Conservation (phyloP, 768 basidiomycete genomes). For the Guyanaporus albipodus region DNA sequence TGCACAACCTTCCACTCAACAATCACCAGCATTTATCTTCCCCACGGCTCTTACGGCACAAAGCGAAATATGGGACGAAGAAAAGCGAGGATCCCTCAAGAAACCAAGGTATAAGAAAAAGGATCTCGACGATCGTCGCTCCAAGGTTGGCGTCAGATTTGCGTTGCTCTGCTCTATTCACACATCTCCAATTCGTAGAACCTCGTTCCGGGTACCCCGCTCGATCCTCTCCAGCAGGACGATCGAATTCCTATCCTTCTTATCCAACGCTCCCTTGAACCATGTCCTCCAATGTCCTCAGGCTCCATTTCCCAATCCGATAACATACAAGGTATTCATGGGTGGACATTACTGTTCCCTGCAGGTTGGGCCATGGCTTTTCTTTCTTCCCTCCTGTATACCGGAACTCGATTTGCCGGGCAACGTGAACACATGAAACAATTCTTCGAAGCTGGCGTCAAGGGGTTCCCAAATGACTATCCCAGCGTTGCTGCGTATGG, state of each 20-base stretch:
- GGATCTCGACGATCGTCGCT: conserved; percentile 79
- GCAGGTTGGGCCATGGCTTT: conserved; percentile 91
- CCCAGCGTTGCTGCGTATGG: conserved; percentile 56
- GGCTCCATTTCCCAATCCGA: conserved; percentile 21
- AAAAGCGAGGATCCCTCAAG: conserved; percentile 46
- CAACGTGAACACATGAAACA: conserved; percentile 81
- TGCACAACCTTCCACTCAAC: conserved; percentile 21
- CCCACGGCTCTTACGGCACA: conserved; percentile 59
- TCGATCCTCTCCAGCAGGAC: conserved; percentile 68
- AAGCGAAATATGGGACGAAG: conserved; percentile 71
- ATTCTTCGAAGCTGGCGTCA: conserved; percentile 71
- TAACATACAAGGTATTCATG: conserved; percentile 52
- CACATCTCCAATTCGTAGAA: conserved; percentile 43
- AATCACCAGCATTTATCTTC: conserved; percentile 34
- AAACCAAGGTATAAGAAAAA: conserved; percentile 75
- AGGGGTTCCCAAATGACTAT: conserved; percentile 81
- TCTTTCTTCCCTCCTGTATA: conserved; percentile 74
- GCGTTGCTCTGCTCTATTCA: background rate
- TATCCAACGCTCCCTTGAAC: conserved; percentile 70
- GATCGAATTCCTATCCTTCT: conserved; percentile 81
- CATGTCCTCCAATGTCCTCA: conserved; percentile 14
- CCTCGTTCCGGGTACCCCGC: conserved; percentile 69
- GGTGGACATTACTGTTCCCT: conserved; percentile 86
- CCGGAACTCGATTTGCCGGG: conserved; percentile 81
- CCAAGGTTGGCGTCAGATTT: conserved; percentile 46